Percentiles rank a stretch among this genome's conserved stretches.
phyloP scores from a whole-genome alignment of 2,329 filamentous ascomycete genomes.

The Blumeria hordei region DNA sequence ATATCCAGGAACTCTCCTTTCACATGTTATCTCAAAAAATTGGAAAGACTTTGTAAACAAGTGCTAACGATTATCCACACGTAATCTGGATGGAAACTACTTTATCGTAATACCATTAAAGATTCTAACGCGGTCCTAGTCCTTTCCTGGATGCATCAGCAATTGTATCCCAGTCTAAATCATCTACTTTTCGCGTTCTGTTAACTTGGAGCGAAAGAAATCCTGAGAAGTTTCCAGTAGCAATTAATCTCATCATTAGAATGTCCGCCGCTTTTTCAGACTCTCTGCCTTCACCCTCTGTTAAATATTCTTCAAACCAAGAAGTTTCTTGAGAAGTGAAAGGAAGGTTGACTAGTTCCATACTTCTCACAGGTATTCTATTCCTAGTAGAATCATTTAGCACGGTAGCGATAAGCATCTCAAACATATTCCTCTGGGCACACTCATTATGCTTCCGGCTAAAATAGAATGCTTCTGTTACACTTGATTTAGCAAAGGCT shows the following conservation, averaged over 20 bases:
- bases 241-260: slow-evolving; percentile 47
- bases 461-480: slow-evolving; percentile 53
- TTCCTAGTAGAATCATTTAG: slow-evolving; percentile 19
- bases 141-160: slow-evolving; percentile 12
- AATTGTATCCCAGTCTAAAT: slow-evolving; percentile 13
- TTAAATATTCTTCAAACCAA: slow-evolving; percentile 50
- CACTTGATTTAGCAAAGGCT: slow-evolving; percentile 39
- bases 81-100: background rate
- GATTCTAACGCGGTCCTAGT: slow-evolving; percentile 10
- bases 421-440: slow-evolving; percentile 39
- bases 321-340: slow-evolving; percentile 45
- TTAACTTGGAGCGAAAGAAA: slow-evolving; percentile 20
- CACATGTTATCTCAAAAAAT: too few relatives aligned
- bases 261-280: slow-evolving; percentile 46
- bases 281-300: slow-evolving; percentile 36
- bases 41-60: too few relatives aligned
- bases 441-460: slow-evolving; percentile 37
- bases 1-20: too few relatives aligned
- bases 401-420: slow-evolving; percentile 35
- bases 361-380: slow-evolving; percentile 28
- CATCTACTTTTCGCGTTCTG: slow-evolving; percentile 8
- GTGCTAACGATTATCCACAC: background rate
- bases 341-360: slow-evolving; percentile 49
- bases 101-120: background rate
- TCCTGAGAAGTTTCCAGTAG: slow-evolving; percentile 33